phyloP scores from a whole-genome alignment of 225 moss, liverwort and hornwort genomes.

The Straminergon stramineum region DNA sequence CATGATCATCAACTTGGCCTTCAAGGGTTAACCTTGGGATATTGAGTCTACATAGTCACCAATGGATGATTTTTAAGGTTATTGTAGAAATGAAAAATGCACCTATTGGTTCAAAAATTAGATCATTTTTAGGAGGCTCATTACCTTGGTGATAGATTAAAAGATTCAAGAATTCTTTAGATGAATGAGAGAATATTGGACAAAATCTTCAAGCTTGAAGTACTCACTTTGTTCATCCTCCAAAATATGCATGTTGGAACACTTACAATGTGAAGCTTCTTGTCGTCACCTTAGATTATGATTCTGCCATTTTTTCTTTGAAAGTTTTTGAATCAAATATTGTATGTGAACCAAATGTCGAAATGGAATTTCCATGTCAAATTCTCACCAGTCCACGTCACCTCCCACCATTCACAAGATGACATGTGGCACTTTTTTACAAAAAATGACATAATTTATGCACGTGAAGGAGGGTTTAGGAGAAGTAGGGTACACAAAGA shows the following conservation, averaged over 20 bases:
- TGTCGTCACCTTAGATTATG: background rate
- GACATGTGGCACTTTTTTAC: no score
- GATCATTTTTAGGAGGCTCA: accelerated
- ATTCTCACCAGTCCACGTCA: no score
- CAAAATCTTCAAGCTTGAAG: background rate
- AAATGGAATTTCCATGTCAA: no score
- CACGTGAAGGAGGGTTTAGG: no score
- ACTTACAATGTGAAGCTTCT: background rate
- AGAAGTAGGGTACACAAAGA: background rate
- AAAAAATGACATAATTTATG: no score
- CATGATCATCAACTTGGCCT: no score
- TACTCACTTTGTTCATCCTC: background rate
- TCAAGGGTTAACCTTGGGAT: background rate
- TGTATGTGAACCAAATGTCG: no score
- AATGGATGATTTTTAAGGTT: background rate
- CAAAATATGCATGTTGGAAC: no score
- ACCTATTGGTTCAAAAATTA: background rate
- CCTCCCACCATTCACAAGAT: no score
- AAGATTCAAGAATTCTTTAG: background rate
- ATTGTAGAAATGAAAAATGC: background rate
- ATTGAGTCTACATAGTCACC: background rate
- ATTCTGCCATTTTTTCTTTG: background rate
- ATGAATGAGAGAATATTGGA: background rate
- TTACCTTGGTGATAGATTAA: accelerated
- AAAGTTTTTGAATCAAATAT: background rate